Base-by-base conservation (phyloP, 2,329 filamentous ascomycete species). In the Thielaviopsis ethacetica region DNA sequence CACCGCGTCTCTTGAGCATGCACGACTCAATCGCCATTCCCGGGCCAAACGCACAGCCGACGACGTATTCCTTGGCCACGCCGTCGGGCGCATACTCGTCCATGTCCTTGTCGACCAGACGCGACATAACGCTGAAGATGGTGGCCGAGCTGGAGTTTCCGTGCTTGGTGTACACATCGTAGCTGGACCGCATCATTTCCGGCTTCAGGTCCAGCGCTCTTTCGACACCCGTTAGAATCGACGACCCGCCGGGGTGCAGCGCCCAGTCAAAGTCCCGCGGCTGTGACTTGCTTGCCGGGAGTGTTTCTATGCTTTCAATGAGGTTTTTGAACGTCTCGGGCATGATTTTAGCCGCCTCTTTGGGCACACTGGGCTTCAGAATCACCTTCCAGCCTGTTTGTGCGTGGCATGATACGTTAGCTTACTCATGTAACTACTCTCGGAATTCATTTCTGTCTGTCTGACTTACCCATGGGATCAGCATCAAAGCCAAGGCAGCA, bases 121-220 rank as follows among this genome's bases (percentile, higher is more conserved):
- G 73, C 63, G 86, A 75, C 68, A 88, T 71, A 0, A 88, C 84
- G 62, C 80, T 81, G 64, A 86, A 80, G 13, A 87, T 81, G 2
- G 84, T 86, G 9, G 84, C 81, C 1, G 83, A 86, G 62, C 81
- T 84, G 44, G 79, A 82, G 69, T 88, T 88, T 1, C 85, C 84
- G 64, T 81, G 80, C 57, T 79, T 78, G 55, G 81, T 80, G 64
- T 88, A 88, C 19, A 81, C 79, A 62, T 85, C 79, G 65, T 84
- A 85, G 61, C 81, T 84, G n/a, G 83, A 83, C 54, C 82, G 75
- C 72, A 87, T 81, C 63, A 86, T 83, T 64, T 84, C 79, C 0
- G 81, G 70, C 0, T 73, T 74, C 53, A 87, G 76, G 5, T 70
- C 67, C 72, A 88, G 74, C 1, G 72, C 73, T 50, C 71, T 71